These are phyloP conservation scores for Solanum hybrid DNA, from an alignment of 305 asterid genomes.

Conservation along the genomic window DNA sequence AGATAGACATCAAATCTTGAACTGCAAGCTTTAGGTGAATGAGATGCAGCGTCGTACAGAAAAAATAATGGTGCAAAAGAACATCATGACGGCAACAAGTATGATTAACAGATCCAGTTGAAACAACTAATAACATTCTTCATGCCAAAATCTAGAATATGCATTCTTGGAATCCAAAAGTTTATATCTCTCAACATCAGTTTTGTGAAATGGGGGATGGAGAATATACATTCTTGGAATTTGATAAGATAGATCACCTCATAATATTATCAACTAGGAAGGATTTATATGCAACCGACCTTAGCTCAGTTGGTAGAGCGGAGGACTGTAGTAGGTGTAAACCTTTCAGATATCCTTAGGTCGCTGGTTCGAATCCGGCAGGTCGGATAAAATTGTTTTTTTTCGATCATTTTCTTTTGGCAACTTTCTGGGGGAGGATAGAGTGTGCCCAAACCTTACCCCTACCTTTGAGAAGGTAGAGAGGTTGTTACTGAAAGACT, in stretches of 20 bases:
- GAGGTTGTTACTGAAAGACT: background rate
- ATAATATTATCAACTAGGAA: background rate
- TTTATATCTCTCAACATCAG: background rate
- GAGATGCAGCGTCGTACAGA: background rate
- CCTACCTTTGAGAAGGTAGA: background rate
- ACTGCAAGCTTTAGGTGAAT: background rate
- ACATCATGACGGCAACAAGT: background rate
- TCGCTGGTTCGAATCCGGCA: conserved; percentile 75
- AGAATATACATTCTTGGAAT: background rate
- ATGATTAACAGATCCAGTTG: background rate
- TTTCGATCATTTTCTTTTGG: background rate
- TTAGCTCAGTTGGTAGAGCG: conserved; percentile 99
- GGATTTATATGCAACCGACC: conserved; percentile 44
- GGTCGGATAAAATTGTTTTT: background rate
- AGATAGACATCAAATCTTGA: background rate
- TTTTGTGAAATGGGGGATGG: background rate
- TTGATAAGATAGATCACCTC: background rate
- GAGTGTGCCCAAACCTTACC: background rate
- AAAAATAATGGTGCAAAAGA: background rate
- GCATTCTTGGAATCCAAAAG: background rate
- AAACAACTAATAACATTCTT: background rate
- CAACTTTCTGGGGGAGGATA: background rate
- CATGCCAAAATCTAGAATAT: background rate
- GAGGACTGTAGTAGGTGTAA: conserved; percentile 73
- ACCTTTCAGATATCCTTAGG: conserved; percentile 44